Base-by-base conservation (phyloP, 78 protist species). In the Salpingoeca rosetta region DNA sequence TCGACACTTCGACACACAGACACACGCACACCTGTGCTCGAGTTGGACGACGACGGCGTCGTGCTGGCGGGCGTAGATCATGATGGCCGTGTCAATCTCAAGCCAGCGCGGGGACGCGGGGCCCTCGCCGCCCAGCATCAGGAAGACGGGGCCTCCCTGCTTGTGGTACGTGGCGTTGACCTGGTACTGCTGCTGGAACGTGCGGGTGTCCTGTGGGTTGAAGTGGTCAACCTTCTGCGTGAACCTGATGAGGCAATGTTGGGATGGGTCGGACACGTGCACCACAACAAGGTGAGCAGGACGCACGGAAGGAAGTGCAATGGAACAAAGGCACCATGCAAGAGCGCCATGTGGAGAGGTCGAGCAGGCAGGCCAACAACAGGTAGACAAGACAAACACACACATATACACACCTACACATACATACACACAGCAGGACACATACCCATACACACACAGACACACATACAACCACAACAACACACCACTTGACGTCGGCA, bases 221-320 rank as follows among this genome's bases (percentile, higher is more conserved):
- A 77, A 77, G 51, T 77, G 81, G 81, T 77, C 39, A 1, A 77
- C 38, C 56, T 38, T 77, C 51, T 77, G 81, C 38, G 44, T 41
- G 51, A 77, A 77, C 81, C 81, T 51, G 65, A 22, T 22, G 65
- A 7, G 31, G 31, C 7, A 51, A 17, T 17, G 31, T 7, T 17
- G 65, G 31, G 65, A 22, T 17, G 17, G 65, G 31, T 22, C 17
- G 65, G 17, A 7, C 65, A 51, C 65, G 65, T 51, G 65, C 17
- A 22, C 31, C 65, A 17, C 65, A 7, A 17, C 17, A 17, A 7
- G 65, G 17, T n/a, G 65, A 17, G 31, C 7, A 51, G 65, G 65
- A 17, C 31, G 17, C 7, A 51, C 31, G 65, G 7, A 17, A 51
- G 65, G 65, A 7, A 7, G 17, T 7, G 17, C 65, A 17, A 51